Percentiles rank a stretch among this genome's conserved stretches.
phyloP scores from a whole-genome alignment of 148 eudicot species.

The Rhododendron ovatum region DNA sequence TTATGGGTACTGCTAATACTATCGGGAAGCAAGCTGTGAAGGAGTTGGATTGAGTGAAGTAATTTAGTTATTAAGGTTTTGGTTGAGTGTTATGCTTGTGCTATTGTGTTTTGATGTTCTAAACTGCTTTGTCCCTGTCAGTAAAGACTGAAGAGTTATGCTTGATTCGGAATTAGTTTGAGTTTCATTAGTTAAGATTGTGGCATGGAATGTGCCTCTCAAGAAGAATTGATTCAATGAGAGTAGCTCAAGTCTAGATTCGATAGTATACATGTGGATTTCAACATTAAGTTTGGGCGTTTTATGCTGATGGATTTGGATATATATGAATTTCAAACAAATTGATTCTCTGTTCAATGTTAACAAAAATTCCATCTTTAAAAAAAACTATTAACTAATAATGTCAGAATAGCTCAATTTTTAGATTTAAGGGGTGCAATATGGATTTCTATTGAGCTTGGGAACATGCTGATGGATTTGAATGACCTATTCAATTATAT shows the following conservation, averaged over 20 bases:
- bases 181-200: not conserved
- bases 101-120: too few relatives aligned
- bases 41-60: conserved; percentile 47
- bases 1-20: conserved; percentile 79
- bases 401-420: too few relatives aligned
- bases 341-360: too few relatives aligned
- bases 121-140: too few relatives aligned
- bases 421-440: too few relatives aligned
- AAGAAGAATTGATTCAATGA: not conserved
- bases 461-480: not conserved
- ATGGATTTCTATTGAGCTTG: too few relatives aligned
- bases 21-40: conserved; percentile 74
- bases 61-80: not conserved
- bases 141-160: too few relatives aligned
- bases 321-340: too few relatives aligned
- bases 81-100: too few relatives aligned
- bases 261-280: not conserved
- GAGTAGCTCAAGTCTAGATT: not conserved
- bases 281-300: not conserved
- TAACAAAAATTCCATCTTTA: too few relatives aligned
- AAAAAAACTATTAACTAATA: too few relatives aligned
- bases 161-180: too few relatives aligned
- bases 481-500: not conserved
- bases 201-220: not conserved
- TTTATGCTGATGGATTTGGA: not conserved